Evolutionary conservation across 164 flowering plant genomes (phyloP), one percentile per base, ranked within the genome.

Genomic region (Magnolia changhungtana): DNA sequence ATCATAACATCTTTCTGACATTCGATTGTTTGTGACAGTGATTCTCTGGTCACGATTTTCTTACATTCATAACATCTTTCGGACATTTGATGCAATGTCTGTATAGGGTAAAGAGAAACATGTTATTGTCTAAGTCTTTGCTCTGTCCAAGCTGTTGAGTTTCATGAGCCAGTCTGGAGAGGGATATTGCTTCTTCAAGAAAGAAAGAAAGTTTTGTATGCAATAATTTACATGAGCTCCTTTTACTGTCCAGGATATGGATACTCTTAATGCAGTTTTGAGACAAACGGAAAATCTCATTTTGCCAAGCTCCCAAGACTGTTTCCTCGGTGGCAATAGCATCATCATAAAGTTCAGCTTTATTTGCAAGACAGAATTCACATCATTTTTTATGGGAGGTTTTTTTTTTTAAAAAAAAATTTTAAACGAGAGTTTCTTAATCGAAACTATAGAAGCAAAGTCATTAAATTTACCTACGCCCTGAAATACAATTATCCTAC

Each of bases 141-240:
- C 58, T 74, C 23, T 80, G 83, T 72, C 18, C 79, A 74, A 63
- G 79, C 76, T 23, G 66, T 71, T 82, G 84, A 75, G 80, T 73
- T n/a, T 81, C 84, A 82, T 85, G 74, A 69, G 82, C 86, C 58
- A 90, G 78, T n/a, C n/a, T n/a, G n/a, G n/a, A n/a, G n/a, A n/a
- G n/a, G n/a, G n/a, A n/a, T n/a, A n/a, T n/a, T n/a, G 70, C 79
- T 81, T 91, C 90, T 70, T 91, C 97, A 74, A 95, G 81, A 77
- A 82, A 85, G 78, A 88, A 87, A 9, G 85, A 88, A 81, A 95
- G 92, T 84, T 91, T 93, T 77, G 80, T 72, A n/a, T 80, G 89
- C 74, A 85, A 77, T 73, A 88, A 72, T 82, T 87, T 88, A 55
- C 76, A 73, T 37, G 72, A 31, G 72, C 85, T 78, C 78, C 73